These are phyloP conservation scores for Cordyceps cateniannulata DNA, from an alignment of 2,329 filamentous ascomycete species.

Conservation along the genomic window DNA sequence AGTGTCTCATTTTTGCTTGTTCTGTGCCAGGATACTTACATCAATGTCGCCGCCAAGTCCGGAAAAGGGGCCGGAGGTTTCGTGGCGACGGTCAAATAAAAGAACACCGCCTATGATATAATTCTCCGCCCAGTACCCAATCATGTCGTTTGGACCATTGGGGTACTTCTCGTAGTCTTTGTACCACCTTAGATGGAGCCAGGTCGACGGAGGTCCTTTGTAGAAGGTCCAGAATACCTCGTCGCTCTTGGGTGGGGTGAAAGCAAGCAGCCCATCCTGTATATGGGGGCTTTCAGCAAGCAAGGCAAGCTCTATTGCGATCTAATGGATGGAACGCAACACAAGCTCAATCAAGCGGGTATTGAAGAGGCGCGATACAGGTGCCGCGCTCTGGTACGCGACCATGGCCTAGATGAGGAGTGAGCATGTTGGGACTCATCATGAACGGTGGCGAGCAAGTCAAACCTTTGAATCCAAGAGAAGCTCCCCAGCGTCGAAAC, in stretches of 20 bases:
- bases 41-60: not conserved
- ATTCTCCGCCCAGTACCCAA: slow-evolving; percentile 19
- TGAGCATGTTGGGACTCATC: not conserved
- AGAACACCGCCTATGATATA: slow-evolving; percentile 11
- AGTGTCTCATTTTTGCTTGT: too few relatives aligned
- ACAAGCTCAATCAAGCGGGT: slow-evolving; percentile 26
- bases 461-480: slow-evolving; percentile 16
- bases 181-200: slow-evolving; percentile 22
- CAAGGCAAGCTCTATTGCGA: slow-evolving; percentile 22
- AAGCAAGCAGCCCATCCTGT: slow-evolving; percentile 18
- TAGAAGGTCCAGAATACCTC: not conserved
- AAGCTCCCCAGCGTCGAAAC: slow-evolving; percentile 12
- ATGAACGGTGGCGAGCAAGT: not conserved
- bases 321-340: slow-evolving; percentile 23
- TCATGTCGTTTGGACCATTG: slow-evolving; percentile 15
- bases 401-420: slow-evolving; percentile 18
- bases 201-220: slow-evolving; percentile 19
- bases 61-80: not conserved
- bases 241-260: slow-evolving; percentile 17
- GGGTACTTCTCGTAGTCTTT: slow-evolving; percentile 15
- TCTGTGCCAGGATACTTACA: too few relatives aligned
- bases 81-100: slow-evolving; percentile 3
- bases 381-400: slow-evolving; percentile 17
- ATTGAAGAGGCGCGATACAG: slow-evolving; percentile 21
- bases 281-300: slow-evolving; percentile 18